Conservation (phyloP, 768 basidiomycete species). For the Amanita rubescens region DNA sequence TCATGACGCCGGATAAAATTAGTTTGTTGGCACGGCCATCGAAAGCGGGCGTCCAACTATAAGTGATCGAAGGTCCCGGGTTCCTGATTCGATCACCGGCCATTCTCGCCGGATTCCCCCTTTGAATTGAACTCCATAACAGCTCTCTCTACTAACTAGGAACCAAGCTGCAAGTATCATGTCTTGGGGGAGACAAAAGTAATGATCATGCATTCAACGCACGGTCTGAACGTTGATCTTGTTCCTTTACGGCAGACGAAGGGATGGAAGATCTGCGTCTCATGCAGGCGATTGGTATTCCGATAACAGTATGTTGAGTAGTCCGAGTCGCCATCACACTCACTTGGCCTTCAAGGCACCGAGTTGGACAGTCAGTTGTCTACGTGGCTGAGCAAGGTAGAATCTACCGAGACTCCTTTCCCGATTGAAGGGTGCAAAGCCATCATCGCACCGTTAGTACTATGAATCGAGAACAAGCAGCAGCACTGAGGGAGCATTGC, state of each 20-base stretch:
- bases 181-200: constrained; percentile 15
- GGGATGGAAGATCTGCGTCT: constrained; percentile 45
- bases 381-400: constrained; percentile 54
- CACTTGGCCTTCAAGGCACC: constrained; percentile 31
- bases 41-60: not conserved
- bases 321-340: constrained; percentile 13
- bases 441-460: constrained; percentile 91
- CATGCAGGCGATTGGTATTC: constrained; percentile 94
- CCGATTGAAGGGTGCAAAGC: constrained; percentile 70
- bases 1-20: not conserved
- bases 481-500: not conserved
- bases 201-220: constrained; percentile 6
- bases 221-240: not conserved
- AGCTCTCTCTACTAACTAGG: too few relatives aligned
- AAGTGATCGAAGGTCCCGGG: not conserved
- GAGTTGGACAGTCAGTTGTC: constrained; percentile 56
- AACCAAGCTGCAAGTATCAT: constrained; percentile 6
- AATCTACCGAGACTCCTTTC: constrained; percentile 29
- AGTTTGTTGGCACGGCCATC: not conserved
- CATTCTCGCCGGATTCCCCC: not conserved
- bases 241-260: constrained; percentile 3
- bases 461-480: not conserved
- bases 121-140: not conserved
- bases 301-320: constrained; percentile 39
- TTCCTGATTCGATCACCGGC: not conserved